Evolutionary conservation across 2,329 filamentous ascomycete species (phyloP), one percentile per base, ranked within the genome.

Genomic region (Penicillium digitatum): DNA sequence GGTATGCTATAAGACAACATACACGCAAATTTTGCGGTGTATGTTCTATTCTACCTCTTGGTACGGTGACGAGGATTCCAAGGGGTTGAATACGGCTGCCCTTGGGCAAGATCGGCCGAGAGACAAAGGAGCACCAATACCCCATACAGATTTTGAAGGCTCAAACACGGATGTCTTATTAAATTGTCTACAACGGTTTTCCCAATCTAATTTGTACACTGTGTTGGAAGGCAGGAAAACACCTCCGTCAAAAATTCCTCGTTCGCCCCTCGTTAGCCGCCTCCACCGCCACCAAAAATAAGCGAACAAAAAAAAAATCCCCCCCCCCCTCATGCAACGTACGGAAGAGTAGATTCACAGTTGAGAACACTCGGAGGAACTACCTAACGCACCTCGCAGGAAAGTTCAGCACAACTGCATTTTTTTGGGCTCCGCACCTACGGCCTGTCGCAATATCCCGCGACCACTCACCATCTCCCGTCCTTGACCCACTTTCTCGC

Each of bases 361-460:
- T n/a, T 20, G 2, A 32, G 14, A 40, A 24, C 24, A 31, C 29
- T 34, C 16, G 14, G 26, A 27, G 10, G 31, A 31, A 12, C 34
- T 35, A 29, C 27, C n/a, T 18, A 37, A 37, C 31, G 18, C n/a
- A 27, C 16, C 18, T 32, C 18, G 9, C 14, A 24, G 38, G 24
- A 48, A 38, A 48, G 32, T 22, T 48, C 20, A 39, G 44, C 44
- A 53, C 48, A 31, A 32, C 50, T 27, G 42, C 32, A 38, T n/a
- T 20, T 32, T 52, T n/a, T 35, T 35, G 3, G 34, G 51, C 51
- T 53, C 51, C 51, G 44, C 51, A 53, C 27, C 18, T 35, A 37
- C 29, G 20, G 44, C 44, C 37, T 53, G 47, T 51, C 26, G 47
- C 40, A 54, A 54, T 54, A 44, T 51, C 52, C 52, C 52, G 34